Conservation (phyloP, 257 asterid genomes). For the Nicotiana benthamiana region DNA sequence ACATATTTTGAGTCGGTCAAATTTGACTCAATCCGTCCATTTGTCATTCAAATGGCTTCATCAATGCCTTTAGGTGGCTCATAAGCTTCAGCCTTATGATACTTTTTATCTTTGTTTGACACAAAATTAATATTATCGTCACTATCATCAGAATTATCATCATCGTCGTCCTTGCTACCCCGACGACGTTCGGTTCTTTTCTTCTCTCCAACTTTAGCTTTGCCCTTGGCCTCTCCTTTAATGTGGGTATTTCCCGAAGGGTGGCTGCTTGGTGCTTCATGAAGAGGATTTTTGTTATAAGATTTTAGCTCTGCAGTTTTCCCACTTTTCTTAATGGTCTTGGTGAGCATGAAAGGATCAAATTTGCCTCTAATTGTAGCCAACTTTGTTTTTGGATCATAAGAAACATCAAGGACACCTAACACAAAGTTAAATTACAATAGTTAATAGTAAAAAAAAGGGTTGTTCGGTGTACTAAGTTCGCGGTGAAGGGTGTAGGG, state of each 20-base stretch:
- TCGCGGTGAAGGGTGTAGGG: too few relatives aligned
- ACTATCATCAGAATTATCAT: background rate
- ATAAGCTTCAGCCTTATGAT: slow-evolving; percentile 7
- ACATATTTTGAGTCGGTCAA: background rate
- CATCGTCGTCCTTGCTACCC: background rate
- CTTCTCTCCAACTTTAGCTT: background rate
- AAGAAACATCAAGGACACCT: slow-evolving; percentile 5
- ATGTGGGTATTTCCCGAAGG: background rate
- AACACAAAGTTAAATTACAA: background rate
- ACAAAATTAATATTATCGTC: background rate
- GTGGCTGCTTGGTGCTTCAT: background rate
- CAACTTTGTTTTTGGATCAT: slow-evolving; percentile 6
- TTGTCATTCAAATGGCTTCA: background rate
- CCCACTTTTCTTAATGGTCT: slow-evolving; percentile 3
- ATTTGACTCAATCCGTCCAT: background rate
- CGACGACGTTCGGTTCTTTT: background rate
- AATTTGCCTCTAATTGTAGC: slow-evolving; percentile 4
- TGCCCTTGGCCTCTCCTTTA: background rate
- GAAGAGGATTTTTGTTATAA: slow-evolving; percentile 4
- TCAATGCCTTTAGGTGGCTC: slow-evolving; percentile 8
- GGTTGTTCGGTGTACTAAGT: too few relatives aligned
- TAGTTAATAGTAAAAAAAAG: too few relatives aligned
- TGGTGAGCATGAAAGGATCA: slow-evolving; percentile 4
- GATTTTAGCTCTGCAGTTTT: slow-evolving; percentile 9
- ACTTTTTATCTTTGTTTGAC: slow-evolving; percentile 4